Conservation (phyloP, 768 basidiomycete genomes). For the Collybia sp. region DNA sequence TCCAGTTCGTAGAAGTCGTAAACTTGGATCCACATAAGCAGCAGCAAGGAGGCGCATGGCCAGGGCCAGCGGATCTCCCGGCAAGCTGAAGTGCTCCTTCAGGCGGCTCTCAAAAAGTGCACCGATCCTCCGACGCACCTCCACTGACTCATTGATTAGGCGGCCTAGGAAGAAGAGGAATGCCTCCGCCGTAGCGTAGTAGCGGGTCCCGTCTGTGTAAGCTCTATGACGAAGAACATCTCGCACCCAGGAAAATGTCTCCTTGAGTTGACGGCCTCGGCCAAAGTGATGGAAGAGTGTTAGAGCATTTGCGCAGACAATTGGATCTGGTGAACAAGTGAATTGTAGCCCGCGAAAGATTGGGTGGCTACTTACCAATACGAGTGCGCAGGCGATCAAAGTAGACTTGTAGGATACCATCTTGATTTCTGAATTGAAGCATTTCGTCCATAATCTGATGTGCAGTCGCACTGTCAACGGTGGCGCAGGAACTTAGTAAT, state of each 20-base stretch:
- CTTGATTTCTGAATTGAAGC: not conserved
- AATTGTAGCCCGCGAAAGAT: too few species aligned
- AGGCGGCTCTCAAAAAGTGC: constrained; percentile 25
- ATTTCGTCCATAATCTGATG: too few species aligned
- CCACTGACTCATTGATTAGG: constrained; percentile 20
- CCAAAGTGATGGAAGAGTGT: constrained; percentile 30
- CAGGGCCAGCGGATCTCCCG: constrained; percentile 30
- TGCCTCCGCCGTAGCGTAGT: constrained; percentile 30
- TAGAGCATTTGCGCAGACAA: constrained; percentile 31
- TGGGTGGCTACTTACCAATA: not conserved
- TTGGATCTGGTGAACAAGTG: constrained; percentile 24
- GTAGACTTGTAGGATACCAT: constrained; percentile 13
- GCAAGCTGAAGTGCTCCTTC: constrained; percentile 28
- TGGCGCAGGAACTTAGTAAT: not conserved
- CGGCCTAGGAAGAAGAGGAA: constrained; percentile 35
- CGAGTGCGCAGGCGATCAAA: constrained; percentile 29
- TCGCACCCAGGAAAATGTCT: constrained; percentile 31
- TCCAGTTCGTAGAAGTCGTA: constrained; percentile 16
- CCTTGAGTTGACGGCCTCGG: constrained; percentile 27
- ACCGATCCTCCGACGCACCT: constrained; percentile 17
- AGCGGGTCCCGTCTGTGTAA: constrained; percentile 34
- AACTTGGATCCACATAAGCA: constrained; percentile 17
- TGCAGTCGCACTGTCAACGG: constrained; percentile 13
- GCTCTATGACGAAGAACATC: constrained; percentile 30
- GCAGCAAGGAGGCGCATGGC: constrained; percentile 35